Conservation (phyloP, 306 rosid species). For the Lagenaria siceraria region DNA sequence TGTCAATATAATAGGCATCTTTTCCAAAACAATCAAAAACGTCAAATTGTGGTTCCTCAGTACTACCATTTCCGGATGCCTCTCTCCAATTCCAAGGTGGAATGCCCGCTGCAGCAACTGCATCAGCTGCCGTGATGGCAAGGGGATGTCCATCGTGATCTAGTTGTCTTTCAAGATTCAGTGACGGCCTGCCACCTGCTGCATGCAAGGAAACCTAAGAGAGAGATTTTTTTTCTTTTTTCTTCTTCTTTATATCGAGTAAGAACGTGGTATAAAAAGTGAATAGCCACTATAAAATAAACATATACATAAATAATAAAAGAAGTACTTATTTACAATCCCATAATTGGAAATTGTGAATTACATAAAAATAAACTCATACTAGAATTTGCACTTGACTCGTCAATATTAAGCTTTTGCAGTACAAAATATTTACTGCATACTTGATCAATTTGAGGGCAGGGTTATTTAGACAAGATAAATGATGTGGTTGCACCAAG, state of each 20-base stretch:
- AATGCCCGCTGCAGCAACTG: constrained; percentile 73
- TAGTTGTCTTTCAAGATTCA: constrained; percentile 84
- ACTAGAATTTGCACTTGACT: neutral
- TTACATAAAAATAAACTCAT: neutral
- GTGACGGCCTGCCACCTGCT: constrained; percentile 83
- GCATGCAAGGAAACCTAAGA: constrained; percentile 20
- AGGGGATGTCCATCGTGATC: constrained; percentile 96
- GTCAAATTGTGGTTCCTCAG: neutral
- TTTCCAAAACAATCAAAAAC: neutral
- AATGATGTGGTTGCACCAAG: neutral
- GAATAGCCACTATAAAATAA: neutral
- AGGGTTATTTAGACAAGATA: neutral
- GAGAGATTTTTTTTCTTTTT: neutral
- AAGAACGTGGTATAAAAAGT: neutral
- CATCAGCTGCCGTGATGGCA: constrained; percentile 80
- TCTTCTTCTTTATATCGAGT: neutral
- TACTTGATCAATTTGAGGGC: neutral
- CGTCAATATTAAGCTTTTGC: neutral
- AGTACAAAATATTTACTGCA: neutral
- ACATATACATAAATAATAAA: neutral
- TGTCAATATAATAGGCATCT: neutral
- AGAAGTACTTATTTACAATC: neutral
- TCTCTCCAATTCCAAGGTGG: constrained; percentile 99
- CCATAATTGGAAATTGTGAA: neutral
- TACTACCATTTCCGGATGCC: constrained; percentile 76